Base-by-base conservation (phyloP, 768 basidiomycete genomes). In the Lentinus tigrinus region DNA sequence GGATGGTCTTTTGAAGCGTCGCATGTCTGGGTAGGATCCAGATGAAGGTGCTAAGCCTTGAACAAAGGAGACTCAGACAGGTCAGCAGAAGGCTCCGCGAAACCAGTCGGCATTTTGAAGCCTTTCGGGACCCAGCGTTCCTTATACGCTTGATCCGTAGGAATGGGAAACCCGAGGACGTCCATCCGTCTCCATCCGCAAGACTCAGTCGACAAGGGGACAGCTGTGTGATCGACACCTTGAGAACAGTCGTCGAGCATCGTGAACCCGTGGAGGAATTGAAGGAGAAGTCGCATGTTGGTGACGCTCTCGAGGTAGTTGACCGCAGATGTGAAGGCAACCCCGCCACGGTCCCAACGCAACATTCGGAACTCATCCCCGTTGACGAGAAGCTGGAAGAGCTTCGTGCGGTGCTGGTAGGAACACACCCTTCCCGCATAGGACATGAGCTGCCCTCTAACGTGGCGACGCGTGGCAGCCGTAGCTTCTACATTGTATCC, bases 151-250 rank as follows among this genome's bases (percentile, higher is more conserved):
- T 19, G 28, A 23, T 34, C 31, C 14, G 7, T 23, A n/a, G n/a
- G 5, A 19, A n/a, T 4, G 13, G 34, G 19, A 13, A 3, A 23
- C 19, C 43, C n/a, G 31, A 53, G 37, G 19, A 11, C n/a, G 9
- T 50, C 36, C 49, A 50, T 50, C 5, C n/a, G 21, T 21, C 10
- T 16, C 34, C 36, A 50, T 3, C 17, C 49, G 4, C 21, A 16
- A 21, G 34, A 21, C 6, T 10, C 31, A 16, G 2, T 17, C 26
- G 13, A 9, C 16, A 58, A 13, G 23, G 37, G 26, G 9, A 17
- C 31, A 8, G 46, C 57, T 13, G 57, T 48, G 19, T 37, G 44
- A 36, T 58, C 57, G 4, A 48, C 7, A 27, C 57, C 57, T 26
- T 58, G 57, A n/a, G 27, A 5, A 1, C 16, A 37, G 39, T 31